These are phyloP conservation scores for Wickerhamomyces canadensis DNA, from an alignment of 805 yeast species.

Conservation along the genomic window DNA sequence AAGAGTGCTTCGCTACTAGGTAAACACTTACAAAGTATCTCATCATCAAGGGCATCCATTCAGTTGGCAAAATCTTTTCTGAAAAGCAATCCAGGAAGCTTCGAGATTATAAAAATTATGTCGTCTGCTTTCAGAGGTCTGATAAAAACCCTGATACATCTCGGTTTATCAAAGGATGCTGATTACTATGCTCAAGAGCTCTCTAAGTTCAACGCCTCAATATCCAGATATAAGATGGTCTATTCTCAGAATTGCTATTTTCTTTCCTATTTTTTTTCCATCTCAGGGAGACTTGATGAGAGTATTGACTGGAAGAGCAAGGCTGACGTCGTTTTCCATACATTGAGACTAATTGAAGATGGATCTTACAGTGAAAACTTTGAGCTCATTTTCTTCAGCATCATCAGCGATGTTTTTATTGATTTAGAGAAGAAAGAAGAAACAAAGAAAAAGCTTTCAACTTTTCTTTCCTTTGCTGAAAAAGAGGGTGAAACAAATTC, in stretches of 20 bases:
- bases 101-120: constrained; percentile 29
- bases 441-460: constrained; percentile 11
- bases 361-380: constrained; percentile 15
- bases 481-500: constrained; percentile 15
- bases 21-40: constrained; percentile 20
- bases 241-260: constrained; percentile 18
- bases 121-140: constrained; percentile 34
- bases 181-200: constrained; percentile 50
- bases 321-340: constrained; percentile 13
- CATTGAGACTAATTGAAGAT: constrained; percentile 8
- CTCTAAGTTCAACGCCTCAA: constrained; percentile 15
- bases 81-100: constrained; percentile 30
- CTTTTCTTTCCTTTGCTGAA: constrained; percentile 15
- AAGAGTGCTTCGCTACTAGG: constrained; percentile 15
- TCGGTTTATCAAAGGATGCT: constrained; percentile 57
- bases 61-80: constrained; percentile 49
- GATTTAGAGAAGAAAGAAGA: background rate
- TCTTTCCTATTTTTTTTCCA: constrained; percentile 14
- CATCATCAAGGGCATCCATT: constrained; percentile 42
- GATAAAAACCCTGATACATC: constrained; percentile 34
- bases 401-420: constrained; percentile 16
- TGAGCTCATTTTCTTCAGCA: constrained; percentile 17
- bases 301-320: constrained; percentile 5
- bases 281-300: constrained; percentile 10
- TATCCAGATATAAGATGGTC: constrained; percentile 7